Conservation (phyloP, 257 asterid species). For the Przewalskia tangutica region DNA sequence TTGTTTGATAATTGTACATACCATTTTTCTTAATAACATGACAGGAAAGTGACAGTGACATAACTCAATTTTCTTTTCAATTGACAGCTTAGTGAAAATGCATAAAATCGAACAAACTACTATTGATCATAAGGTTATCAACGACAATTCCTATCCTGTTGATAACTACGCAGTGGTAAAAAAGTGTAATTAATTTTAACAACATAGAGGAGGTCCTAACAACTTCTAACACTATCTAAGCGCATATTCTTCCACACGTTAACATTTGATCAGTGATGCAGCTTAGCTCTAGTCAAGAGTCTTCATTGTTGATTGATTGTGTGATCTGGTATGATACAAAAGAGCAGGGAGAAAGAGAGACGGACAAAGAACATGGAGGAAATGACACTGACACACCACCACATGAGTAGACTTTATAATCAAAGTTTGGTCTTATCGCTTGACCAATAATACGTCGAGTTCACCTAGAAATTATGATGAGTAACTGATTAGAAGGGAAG, state of each 20-base stretch:
- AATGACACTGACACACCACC: neutral
- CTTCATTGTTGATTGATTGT: neutral
- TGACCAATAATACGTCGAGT: neutral
- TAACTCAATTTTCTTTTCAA: neutral
- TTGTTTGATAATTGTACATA: neutral
- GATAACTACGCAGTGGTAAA: neutral
- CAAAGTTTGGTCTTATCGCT: neutral
- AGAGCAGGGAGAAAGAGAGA: neutral
- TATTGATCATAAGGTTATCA: neutral
- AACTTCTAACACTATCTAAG: neutral
- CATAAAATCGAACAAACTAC: neutral
- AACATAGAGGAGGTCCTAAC: neutral
- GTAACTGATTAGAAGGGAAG: neutral
- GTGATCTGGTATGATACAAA: neutral
- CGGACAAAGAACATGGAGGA: neutral
- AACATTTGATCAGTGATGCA: conserved; percentile 8
- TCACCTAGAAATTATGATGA: neutral
- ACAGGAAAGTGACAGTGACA: neutral
- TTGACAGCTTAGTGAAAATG: neutral
- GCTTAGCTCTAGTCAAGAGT: neutral
- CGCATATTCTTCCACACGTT: neutral
- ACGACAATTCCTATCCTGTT: neutral
- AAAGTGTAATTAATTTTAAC: too few species aligned
- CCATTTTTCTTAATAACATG: neutral
- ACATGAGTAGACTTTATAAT: neutral